A percentile compares a stretch with the other conserved stretches of the same genome.
Conservation (phyloP, 225 moss, liverwort and hornwort species). For the Bryoerythrophyllum caledonicum region DNA sequence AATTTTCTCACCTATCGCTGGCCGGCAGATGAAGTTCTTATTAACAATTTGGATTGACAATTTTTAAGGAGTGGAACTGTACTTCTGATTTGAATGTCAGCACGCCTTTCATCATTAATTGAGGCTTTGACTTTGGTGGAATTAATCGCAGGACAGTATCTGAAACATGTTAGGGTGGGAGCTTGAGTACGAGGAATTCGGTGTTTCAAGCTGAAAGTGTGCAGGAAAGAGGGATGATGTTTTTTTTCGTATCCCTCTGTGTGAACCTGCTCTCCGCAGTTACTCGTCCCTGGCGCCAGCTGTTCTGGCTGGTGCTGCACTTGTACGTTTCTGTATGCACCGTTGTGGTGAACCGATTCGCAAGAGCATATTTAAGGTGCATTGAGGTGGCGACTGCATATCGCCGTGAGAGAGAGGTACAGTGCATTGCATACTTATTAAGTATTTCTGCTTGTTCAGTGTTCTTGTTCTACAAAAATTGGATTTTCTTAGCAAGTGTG, state of each 20-base stretch:
- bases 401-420: conserved; percentile 59
- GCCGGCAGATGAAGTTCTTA: background rate
- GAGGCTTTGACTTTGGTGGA: conserved; percentile 24
- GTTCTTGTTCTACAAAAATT: background rate
- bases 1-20: background rate
- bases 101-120: background rate
- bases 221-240: conserved; percentile 41
- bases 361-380: conserved; percentile 26
- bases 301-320: conserved; percentile 62
- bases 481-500: background rate
- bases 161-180: conserved; percentile 25
- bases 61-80: conserved; percentile 3
- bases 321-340: conserved; percentile 63
- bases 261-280: conserved; percentile 35
- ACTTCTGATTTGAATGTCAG: background rate
- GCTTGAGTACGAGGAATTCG: conserved; percentile 24
- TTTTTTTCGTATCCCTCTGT: conserved; percentile 37
- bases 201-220: conserved; percentile 14
- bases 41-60: background rate
- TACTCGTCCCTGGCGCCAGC: conserved; percentile 61
- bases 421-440: background rate
- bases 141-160: conserved; percentile 31
- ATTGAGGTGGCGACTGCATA: conserved; percentile 49
- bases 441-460: background rate
- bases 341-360: conserved; percentile 39